phyloP scores from a whole-genome alignment of 2,329 filamentous ascomycete species.

The Verticillium nonalfalfae region DNA sequence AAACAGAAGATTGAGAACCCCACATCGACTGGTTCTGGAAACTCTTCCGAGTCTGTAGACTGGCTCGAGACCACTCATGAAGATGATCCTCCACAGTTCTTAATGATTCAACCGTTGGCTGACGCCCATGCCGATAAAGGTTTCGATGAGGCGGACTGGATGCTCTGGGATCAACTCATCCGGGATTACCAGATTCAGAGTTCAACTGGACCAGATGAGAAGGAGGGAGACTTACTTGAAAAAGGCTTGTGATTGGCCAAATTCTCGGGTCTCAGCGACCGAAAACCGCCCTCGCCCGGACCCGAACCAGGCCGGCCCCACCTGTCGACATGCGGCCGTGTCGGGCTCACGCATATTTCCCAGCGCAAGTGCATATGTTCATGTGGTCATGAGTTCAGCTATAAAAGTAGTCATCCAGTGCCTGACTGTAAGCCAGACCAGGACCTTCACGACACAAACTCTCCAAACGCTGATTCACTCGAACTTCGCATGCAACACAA shows the following conservation, averaged over 20 bases:
- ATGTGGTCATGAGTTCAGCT: not conserved
- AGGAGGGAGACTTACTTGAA: not conserved
- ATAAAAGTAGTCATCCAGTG: not conserved
- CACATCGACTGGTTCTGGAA: not conserved
- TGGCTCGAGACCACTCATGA: not conserved
- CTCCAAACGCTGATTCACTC: not conserved
- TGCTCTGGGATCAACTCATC: conserved; percentile 19
- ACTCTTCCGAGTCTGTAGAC: not conserved
- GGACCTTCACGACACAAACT: not conserved
- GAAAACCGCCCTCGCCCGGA: not conserved
- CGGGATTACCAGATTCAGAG: conserved; percentile 7
- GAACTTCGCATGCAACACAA: not conserved
- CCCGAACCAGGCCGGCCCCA: not conserved
- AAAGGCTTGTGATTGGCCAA: not conserved
- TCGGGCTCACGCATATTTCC: not conserved
- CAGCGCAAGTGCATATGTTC: not conserved
- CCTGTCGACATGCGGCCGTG: not conserved
- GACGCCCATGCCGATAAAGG: not conserved
- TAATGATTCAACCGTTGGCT: not conserved
- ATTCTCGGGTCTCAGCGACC: not conserved
- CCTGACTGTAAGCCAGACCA: not conserved
- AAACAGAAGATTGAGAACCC: conserved; percentile 5
- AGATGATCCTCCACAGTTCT: not conserved
- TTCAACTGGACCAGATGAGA: not conserved
- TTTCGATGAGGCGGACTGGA: conserved; percentile 15